These are phyloP conservation scores for Aspergillus luchuensis DNA, from an alignment of 2,329 filamentous ascomycete genomes.

Conservation along the genomic window DNA sequence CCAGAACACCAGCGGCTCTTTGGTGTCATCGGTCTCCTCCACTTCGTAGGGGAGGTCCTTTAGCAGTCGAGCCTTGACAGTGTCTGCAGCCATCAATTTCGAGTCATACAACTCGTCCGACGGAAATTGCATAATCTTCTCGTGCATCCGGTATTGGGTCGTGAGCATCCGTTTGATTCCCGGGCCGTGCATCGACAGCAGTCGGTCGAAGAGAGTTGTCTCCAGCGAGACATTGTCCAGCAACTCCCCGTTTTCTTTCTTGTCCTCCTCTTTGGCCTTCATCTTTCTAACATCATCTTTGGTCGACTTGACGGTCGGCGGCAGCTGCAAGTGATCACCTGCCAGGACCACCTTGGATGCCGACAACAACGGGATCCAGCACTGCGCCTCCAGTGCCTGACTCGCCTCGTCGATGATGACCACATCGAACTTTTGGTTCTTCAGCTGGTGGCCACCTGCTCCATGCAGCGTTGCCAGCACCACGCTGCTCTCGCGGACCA, in stretches of 20 bases:
- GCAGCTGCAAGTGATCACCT: conserved; percentile 90
- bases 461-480: conserved; percentile 92
- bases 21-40: conserved; percentile 79
- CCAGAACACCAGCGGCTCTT: conserved; percentile 85
- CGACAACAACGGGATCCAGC: conserved; percentile 85
- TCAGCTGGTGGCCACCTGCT: conserved; percentile 80
- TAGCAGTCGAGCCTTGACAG: conserved; percentile 73
- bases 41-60: conserved; percentile 77
- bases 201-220: conserved; percentile 87
- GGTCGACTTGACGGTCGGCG: conserved; percentile 87
- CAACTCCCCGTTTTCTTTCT: conserved; percentile 43
- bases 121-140: conserved; percentile 91
- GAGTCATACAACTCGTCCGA: conserved; percentile 85
- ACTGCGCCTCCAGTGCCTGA: conserved; percentile 93
- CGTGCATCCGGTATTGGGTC: conserved; percentile 97
- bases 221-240: conserved; percentile 66
- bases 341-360: conserved; percentile 85
- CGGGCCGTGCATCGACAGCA: conserved; percentile 77
- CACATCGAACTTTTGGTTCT: conserved; percentile 81
- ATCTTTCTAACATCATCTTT: conserved; percentile 50
- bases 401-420: conserved; percentile 96
- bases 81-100: conserved; percentile 76
- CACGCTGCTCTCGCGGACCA: conserved; percentile 78
- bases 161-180: conserved; percentile 92
- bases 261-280: conserved; percentile 40